Evolutionary conservation across 2,329 filamentous ascomycete genomes (phyloP), one percentile per base, ranked within the genome.

Genomic region (Neonectria faginata): DNA sequence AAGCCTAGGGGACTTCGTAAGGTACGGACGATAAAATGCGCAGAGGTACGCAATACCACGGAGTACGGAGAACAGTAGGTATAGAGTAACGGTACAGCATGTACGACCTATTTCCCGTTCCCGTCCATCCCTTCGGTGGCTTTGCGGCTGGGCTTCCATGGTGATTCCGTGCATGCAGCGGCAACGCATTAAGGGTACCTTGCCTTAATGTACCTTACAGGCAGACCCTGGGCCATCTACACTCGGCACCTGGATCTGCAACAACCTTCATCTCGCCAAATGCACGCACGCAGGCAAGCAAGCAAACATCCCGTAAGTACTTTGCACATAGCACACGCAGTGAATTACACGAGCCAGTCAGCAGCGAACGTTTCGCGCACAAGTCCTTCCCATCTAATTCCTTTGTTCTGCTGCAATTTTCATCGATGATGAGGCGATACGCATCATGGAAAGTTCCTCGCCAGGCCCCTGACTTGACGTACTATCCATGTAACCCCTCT

Each of bases 151-250:
- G n/a, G 8, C 39, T 42, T 42, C 39, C 39, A 42, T 18, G 39
- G n/a, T 42, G 39, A 42, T 42, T 42, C 39, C 9, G 39, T 42
- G 39, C 39, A 42, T 42, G n/a, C 39, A 41, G 56, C 33, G 33
- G 33, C 33, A 36, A 6, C 12, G 33, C 33, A 29, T 3, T 9
- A 9, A 29, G 29, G 29, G 29, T 29, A 29, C 29, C 29, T 29
- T 29, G 3, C 29, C 29, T 29, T 29, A 29, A 29, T 5, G 29
- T 39, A 39, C 36, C 36, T 39, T 41, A 41, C 39, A 42, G 16
- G n/a, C 39, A 20, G n/a, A 42, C n/a, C 39, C 39, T 42, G 6
- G 36, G 36, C 12, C 39, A 42, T 42, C 39, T 42, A 20, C 39
- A 42, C n/a, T 42, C n/a, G 39, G n/a, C n/a, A 42, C 39, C 39